A percentile compares a stretch with the other conserved stretches of the same genome.
Conservation (phyloP, 176 grass and related monocot genomes). For the Puccinellia tenuiflora region DNA sequence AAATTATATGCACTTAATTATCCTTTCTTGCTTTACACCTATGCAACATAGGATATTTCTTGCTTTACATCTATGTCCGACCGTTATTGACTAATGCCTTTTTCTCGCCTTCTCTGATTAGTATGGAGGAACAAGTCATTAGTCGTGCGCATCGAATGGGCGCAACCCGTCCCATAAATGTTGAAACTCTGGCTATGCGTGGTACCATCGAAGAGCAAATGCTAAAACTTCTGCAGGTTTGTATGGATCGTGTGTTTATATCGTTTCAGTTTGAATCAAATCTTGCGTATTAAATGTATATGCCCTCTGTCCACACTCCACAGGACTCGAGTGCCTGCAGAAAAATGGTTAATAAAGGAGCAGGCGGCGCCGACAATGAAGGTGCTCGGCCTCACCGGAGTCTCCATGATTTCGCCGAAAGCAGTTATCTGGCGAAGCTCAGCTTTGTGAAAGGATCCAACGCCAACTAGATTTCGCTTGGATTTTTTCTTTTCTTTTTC, state of each 20-base stretch:
- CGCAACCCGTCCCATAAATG: constrained; percentile 81
- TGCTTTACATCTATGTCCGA: not conserved
- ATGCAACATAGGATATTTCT: not conserved
- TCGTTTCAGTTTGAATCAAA: not conserved
- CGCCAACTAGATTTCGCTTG: not conserved
- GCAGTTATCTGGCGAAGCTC: constrained; percentile 69
- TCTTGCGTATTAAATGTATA: not conserved
- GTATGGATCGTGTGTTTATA: not conserved
- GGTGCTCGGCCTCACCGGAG: constrained; percentile 54
- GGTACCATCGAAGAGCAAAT: constrained; percentile 98
- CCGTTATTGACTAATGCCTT: not conserved
- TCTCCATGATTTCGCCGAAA: constrained; percentile 92
- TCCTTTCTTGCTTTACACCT: not conserved
- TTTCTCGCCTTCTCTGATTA: constrained; percentile 11
- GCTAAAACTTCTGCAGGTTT: constrained; percentile 76
- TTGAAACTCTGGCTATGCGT: constrained; percentile 84
- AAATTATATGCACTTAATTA: not conserved
- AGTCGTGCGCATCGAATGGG: constrained; percentile 95
- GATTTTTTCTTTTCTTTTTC: not conserved
- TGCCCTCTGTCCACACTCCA: not conserved
- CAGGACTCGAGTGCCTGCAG: constrained; percentile 69
- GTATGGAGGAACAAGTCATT: constrained; percentile 97
- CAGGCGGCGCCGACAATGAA: constrained; percentile 50
- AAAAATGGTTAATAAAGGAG: constrained; percentile 58
- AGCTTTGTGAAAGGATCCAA: constrained; percentile 56